Evolutionary conservation across 495 filamentous ascomycete genomes (phyloP).

Genomic region (Neurospora sp.): DNA sequence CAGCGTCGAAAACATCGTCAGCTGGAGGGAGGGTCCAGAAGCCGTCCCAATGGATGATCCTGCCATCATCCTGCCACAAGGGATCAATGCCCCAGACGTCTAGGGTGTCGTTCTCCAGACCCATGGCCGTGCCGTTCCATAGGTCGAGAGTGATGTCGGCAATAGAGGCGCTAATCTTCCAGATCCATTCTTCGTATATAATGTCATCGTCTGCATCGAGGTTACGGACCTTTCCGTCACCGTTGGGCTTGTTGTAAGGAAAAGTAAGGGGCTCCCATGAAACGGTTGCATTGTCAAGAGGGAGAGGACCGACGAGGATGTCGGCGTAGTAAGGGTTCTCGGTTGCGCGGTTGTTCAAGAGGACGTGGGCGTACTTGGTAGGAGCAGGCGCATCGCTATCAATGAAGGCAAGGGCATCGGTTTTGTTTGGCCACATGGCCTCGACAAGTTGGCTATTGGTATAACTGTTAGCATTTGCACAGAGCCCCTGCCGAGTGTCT

Average conservation of each 20-base stretch:
- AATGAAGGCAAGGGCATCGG: conserved; percentile 36
- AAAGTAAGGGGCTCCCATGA: conserved; percentile 29
- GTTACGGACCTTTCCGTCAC: conserved; percentile 27
- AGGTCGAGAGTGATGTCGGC: conserved; percentile 21
- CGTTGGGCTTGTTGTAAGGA: conserved; percentile 29
- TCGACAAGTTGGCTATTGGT: conserved; percentile 28
- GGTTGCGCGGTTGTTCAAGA: conserved; percentile 29
- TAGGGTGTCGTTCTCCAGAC: conserved; percentile 28
- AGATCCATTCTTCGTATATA: conserved; percentile 18
- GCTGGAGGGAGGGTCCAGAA: conserved; percentile 24
- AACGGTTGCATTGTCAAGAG: conserved; percentile 28
- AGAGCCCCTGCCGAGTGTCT: neutral
- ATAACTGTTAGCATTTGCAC: neutral
- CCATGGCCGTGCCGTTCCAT: conserved; percentile 21
- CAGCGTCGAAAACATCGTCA: conserved; percentile 23
- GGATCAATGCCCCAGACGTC: conserved; percentile 31
- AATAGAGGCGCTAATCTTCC: conserved; percentile 17
- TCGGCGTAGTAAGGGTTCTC: conserved; percentile 35
- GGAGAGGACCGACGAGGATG: conserved; percentile 38
- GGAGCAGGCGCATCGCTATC: conserved; percentile 27
- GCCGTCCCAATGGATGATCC: conserved; percentile 31
- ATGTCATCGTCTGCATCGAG: conserved; percentile 23
- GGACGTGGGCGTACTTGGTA: conserved; percentile 36
- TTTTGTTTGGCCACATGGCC: conserved; percentile 42
- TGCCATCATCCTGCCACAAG: conserved; percentile 30